A percentile compares a stretch with the other conserved stretches of the same genome.
phyloP scores from a whole-genome alignment of 805 yeast species.

The Kurtzmaniella fragi region DNA sequence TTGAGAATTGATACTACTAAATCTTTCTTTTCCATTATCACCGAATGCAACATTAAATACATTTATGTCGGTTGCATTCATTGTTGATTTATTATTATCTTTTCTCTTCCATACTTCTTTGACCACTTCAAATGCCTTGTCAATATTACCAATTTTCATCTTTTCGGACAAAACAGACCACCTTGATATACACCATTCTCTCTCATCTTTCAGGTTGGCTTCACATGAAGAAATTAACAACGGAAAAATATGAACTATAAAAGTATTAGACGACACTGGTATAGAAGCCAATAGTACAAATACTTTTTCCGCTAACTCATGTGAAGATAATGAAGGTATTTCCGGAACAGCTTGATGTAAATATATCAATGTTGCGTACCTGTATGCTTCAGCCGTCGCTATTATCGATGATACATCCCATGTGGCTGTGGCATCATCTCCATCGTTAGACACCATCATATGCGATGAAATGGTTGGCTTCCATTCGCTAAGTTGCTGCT shows the following conservation, averaged over 20 bases:
- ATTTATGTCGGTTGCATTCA: conserved; percentile 2
- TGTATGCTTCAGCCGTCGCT: conserved; percentile 67
- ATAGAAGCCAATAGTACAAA: conserved; percentile 57
- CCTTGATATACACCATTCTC: conserved; percentile 55
- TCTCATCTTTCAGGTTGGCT: conserved; percentile 51
- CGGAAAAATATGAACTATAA: conserved; percentile 61
- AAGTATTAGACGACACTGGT: conserved; percentile 53
- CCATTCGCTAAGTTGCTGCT: conserved; percentile 53
- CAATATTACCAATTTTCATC: conserved; percentile 65
- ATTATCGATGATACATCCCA: conserved; percentile 58
- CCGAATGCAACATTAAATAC: conserved; percentile 1
- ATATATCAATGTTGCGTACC: conserved; percentile 54
- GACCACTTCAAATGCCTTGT: conserved; percentile 61
- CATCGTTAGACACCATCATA: conserved; percentile 17
- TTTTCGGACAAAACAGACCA: conserved; percentile 51
- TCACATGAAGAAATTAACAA: conserved; percentile 63
- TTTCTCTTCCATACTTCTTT: conserved; percentile 68
- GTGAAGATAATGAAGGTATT: conserved; percentile 51
- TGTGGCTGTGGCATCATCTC: conserved; percentile 12
- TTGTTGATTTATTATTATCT: conserved; percentile 28
- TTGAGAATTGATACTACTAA: conserved; percentile 23
- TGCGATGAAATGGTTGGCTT: conserved; percentile 41
- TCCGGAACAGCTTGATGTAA: conserved; percentile 71
- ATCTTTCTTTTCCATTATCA: conserved; percentile 12
- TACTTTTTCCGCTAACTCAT: conserved; percentile 54